Conservation (phyloP, 179 eudicot genomes). For the Patellifolia procumbens region DNA sequence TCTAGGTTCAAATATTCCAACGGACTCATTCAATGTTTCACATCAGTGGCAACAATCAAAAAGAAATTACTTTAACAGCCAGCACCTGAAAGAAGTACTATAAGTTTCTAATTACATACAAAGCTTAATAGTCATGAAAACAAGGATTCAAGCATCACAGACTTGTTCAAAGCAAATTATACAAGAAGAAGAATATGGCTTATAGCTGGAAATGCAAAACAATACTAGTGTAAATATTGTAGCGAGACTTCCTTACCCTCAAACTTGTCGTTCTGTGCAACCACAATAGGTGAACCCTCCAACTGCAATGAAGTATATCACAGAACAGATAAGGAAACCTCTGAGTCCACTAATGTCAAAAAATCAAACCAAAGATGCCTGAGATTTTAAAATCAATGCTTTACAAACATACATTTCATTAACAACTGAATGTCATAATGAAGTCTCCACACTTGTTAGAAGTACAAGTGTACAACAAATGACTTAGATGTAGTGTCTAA, state of each 20-base stretch:
- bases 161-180: background rate
- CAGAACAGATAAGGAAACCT: slow-evolving; percentile 1
- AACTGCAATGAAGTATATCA: slow-evolving; percentile 35
- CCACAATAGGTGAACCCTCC: too few relatives aligned
- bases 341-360: too few relatives aligned
- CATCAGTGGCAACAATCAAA: background rate
- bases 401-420: too few relatives aligned
- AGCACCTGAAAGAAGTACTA: too few relatives aligned
- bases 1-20: too few relatives aligned
- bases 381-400: too few relatives aligned
- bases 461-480: too few relatives aligned
- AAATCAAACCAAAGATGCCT: too few relatives aligned
- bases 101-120: background rate
- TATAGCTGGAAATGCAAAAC: background rate
- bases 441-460: too few relatives aligned
- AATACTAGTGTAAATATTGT: background rate
- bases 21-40: background rate
- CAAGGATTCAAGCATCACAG: background rate
- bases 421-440: too few relatives aligned
- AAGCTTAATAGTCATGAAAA: background rate
- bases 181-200: background rate
- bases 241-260: slow-evolving; percentile 22
- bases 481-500: too few relatives aligned
- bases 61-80: background rate
- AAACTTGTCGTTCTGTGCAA: too few relatives aligned